A percentile compares a stretch with the other conserved stretches of the same genome.
These are phyloP conservation scores for Plectosphaerella plurivora DNA, from an alignment of 2,329 filamentous ascomycete genomes.

Conservation along the genomic window DNA sequence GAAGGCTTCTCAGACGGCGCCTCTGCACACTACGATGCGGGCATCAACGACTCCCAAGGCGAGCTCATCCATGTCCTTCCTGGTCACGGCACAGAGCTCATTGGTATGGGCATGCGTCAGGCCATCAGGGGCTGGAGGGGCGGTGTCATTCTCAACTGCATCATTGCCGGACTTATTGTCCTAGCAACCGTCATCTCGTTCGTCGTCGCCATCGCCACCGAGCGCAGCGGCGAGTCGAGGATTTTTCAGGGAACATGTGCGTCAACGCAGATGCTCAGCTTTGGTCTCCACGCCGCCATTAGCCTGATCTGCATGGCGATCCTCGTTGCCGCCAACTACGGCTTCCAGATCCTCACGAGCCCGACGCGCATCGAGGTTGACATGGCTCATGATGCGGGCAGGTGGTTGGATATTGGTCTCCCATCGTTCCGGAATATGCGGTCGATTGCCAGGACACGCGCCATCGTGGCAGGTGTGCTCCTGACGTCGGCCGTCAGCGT, in stretches of 20 bases:
- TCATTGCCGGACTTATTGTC: slow-evolving; percentile 32
- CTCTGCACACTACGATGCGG: slow-evolving; percentile 2
- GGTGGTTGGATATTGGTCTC: slow-evolving; percentile 51
- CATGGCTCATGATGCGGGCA: slow-evolving; percentile 36
- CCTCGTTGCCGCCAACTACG: slow-evolving; percentile 46
- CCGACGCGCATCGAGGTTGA: slow-evolving; percentile 46
- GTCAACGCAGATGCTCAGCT: slow-evolving; percentile 28
- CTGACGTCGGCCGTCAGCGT: slow-evolving; percentile 36
- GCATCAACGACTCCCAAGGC: slow-evolving; percentile 5
- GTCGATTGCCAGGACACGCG: slow-evolving; percentile 35
- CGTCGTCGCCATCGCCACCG: slow-evolving; percentile 31
- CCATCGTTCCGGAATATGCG: slow-evolving; percentile 46
- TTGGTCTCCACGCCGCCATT: slow-evolving; percentile 38
- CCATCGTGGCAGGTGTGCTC: slow-evolving; percentile 30
- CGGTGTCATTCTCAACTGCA: slow-evolving; percentile 38
- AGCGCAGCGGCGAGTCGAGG: slow-evolving; percentile 26
- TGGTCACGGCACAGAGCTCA: slow-evolving; percentile 16
- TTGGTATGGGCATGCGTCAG: slow-evolving; percentile 18
- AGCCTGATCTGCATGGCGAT: slow-evolving; percentile 38
- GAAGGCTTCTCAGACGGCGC: slow-evolving; percentile 8
- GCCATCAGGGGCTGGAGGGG: slow-evolving; percentile 40
- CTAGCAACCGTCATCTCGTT: slow-evolving; percentile 33
- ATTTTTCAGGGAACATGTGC: slow-evolving; percentile 34
- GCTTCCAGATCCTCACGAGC: slow-evolving; percentile 49
- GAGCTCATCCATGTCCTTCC: slow-evolving; percentile 10